These are phyloP conservation scores for Hyphodiscus sp. DNA, from an alignment of 2,329 filamentous ascomycete genomes.

Conservation along the genomic window DNA sequence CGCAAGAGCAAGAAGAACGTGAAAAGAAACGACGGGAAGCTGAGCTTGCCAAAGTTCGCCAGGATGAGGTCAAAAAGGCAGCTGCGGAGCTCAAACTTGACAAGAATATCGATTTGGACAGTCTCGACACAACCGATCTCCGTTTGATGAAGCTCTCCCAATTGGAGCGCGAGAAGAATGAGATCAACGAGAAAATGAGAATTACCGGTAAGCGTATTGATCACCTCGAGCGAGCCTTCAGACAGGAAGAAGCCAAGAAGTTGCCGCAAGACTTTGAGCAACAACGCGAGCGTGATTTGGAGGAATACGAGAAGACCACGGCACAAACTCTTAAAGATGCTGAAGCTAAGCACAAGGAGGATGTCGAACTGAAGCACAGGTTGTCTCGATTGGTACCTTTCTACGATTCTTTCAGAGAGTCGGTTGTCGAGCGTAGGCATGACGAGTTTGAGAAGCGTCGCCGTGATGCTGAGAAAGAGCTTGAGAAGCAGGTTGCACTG, in stretches of 20 bases:
- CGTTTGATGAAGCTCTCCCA: conserved; percentile 93
- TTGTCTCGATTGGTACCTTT: conserved; percentile 75
- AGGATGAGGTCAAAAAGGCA: conserved; percentile 90
- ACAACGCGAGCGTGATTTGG: conserved; percentile 72
- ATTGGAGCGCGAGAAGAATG: conserved; percentile 96
- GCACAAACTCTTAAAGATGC: conserved; percentile 71
- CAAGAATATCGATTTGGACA: conserved; percentile 77
- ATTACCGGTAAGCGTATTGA: conserved; percentile 94
- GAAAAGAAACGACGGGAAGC: conserved; percentile 80
- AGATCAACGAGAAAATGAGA: conserved; percentile 83
- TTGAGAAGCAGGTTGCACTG: conserved; percentile 83
- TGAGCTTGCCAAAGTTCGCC: conserved; percentile 82
- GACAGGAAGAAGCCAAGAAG: conserved; percentile 93
- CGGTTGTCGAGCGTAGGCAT: conserved; percentile 78
- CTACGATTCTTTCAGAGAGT: conserved; percentile 78
- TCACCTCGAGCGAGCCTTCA: conserved; percentile 93
- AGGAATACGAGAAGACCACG: conserved; percentile 74
- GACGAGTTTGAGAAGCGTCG: conserved; percentile 95
- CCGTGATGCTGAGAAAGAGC: conserved; percentile 83
- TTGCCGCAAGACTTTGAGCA: conserved; percentile 75
- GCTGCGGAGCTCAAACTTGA: conserved; percentile 81
- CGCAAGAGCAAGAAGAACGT: conserved; percentile 88
- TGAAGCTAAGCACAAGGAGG: conserved; percentile 84
- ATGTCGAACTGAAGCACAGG: conserved; percentile 88
- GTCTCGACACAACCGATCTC: conserved; percentile 82